Conservation (phyloP, 441 rosid species). For the Pelargonium cotyledonis region DNA sequence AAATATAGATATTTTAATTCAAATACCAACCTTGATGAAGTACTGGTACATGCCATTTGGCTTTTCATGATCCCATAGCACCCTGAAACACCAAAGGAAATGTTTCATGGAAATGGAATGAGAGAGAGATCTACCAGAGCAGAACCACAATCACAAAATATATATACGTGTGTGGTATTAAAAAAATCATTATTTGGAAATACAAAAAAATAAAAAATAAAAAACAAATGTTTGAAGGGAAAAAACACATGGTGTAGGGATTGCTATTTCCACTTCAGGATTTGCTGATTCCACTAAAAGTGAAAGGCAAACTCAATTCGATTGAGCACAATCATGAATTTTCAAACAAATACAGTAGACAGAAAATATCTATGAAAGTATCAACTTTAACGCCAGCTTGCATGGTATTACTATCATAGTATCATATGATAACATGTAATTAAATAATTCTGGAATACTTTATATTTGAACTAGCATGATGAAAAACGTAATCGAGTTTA, state of each 20-base stretch:
- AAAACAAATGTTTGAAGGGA: no score
- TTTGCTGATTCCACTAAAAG: not conserved
- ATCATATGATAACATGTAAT: not conserved
- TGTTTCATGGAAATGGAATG: not conserved
- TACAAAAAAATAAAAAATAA: no score
- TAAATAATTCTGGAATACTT: no score
- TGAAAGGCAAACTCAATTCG: not conserved
- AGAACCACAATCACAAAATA: no score
- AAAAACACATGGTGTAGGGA: not conserved
- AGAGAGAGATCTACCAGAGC: no score
- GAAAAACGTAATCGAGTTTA: not conserved
- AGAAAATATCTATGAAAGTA: not conserved
- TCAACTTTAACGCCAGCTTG: not conserved
- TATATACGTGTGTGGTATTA: not conserved
- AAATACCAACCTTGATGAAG: constrained; percentile 6
- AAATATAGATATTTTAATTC: not conserved
- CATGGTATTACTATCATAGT: not conserved
- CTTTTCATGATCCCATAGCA: constrained; percentile 5
- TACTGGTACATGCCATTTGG: constrained; percentile 9
- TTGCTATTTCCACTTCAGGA: not conserved
- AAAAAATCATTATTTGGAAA: not conserved
- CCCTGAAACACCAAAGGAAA: constrained; percentile 5
- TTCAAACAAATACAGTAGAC: not conserved
- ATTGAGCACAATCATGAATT: not conserved
- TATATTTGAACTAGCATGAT: not conserved